Percentiles rank a stretch among this genome's conserved stretches.
Evolutionary conservation across 2,329 filamentous ascomycete genomes (phyloP).

Genomic region (Alternaria ventricosa): DNA sequence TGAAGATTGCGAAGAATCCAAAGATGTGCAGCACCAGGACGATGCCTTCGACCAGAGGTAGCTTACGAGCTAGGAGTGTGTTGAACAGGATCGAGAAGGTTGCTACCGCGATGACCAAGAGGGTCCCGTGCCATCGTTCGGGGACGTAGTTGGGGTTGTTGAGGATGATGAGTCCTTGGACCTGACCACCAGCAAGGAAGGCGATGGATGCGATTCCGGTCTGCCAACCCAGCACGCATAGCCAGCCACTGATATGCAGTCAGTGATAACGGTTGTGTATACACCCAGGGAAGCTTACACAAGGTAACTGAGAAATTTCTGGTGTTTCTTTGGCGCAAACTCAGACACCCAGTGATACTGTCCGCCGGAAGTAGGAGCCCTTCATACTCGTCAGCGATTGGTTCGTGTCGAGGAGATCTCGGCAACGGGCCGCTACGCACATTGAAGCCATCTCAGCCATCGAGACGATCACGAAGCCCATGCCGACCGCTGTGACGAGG

Average conservation of each 20-base stretch:
- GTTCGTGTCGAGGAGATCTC: neutral
- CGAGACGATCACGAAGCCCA: slow-evolving; percentile 30
- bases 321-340: slow-evolving; percentile 30
- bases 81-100: slow-evolving; percentile 52
- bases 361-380: slow-evolving; percentile 36
- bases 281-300: neutral
- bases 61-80: slow-evolving; percentile 51
- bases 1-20: slow-evolving; percentile 59
- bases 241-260: slow-evolving; percentile 43
- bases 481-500: slow-evolving; percentile 28
- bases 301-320: slow-evolving; percentile 31
- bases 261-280: neutral
- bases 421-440: slow-evolving; percentile 9
- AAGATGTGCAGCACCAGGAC: slow-evolving; percentile 57
- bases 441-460: slow-evolving; percentile 42
- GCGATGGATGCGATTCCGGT: slow-evolving; percentile 41
- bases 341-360: slow-evolving; percentile 42
- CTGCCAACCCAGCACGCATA: slow-evolving; percentile 52
- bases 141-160: slow-evolving; percentile 48
- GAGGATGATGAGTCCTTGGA: slow-evolving; percentile 46
- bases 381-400: slow-evolving; percentile 7
- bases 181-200: slow-evolving; percentile 38
- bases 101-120: slow-evolving; percentile 55
- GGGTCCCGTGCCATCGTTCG: slow-evolving; percentile 58
- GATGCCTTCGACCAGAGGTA: slow-evolving; percentile 57